A percentile compares a stretch with the other conserved stretches of the same genome.
phyloP scores from a whole-genome alignment of 345 rosid genomes.

The Salix purpurea region DNA sequence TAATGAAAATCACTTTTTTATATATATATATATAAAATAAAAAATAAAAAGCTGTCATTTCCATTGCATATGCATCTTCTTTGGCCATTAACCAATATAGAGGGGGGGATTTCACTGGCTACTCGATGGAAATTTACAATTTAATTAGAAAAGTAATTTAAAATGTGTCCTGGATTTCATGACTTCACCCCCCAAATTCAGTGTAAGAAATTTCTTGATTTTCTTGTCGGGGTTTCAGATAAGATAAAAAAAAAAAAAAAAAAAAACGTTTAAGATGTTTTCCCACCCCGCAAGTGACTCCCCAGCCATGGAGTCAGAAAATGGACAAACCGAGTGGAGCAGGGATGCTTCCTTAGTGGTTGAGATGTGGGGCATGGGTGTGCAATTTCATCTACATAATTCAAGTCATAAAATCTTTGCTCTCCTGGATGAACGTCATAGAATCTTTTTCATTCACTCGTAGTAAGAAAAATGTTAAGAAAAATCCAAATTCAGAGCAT shows the following conservation, averaged over 20 bases:
- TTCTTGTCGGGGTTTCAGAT: not conserved
- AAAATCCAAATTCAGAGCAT: not conserved
- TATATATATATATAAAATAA: no score
- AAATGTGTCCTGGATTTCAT: not conserved
- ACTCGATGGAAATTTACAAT: no score
- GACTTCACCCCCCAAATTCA: not conserved
- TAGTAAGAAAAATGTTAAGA: not conserved
- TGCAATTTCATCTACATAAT: not conserved
- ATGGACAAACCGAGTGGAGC: not conserved
- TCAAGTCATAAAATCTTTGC: not conserved
- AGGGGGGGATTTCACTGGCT: not conserved
- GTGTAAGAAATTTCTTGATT: not conserved
- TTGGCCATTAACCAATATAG: not conserved
- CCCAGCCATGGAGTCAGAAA: not conserved
- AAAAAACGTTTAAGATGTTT: not conserved
- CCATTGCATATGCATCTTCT: not conserved
- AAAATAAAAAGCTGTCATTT: not conserved
- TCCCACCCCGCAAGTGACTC: not conserved
- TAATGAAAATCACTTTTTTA: no score
- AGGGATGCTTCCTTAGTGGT: not conserved
- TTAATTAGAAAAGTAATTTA: not conserved
- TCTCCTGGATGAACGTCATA: not conserved
- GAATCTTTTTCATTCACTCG: not conserved
- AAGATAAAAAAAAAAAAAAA: not conserved
- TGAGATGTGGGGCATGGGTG: not conserved